These are phyloP conservation scores for Ceratobasidium sp. DNA, from an alignment of 1,284 basidiomycete genomes.

Conservation along the genomic window DNA sequence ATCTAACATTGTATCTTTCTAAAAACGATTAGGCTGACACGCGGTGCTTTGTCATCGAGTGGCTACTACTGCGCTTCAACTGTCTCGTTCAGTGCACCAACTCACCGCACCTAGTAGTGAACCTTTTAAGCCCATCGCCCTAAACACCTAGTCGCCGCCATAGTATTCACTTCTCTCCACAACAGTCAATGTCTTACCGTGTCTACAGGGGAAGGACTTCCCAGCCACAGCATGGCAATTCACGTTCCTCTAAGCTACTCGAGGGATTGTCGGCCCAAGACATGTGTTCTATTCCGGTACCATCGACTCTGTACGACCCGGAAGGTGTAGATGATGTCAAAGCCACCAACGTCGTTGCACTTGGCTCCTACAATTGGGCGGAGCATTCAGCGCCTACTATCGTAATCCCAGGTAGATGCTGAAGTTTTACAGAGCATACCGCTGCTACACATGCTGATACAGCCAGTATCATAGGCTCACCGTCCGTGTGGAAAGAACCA, in stretches of 20 bases:
- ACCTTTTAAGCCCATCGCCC: neutral
- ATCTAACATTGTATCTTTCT: too few species aligned
- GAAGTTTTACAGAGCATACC: too few species aligned
- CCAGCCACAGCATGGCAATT: neutral
- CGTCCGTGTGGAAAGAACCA: conserved; percentile 7
- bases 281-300: neutral
- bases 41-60: conserved; percentile 20
- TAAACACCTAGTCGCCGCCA: neutral
- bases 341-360: conserved; percentile 2
- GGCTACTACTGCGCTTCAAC: too few species aligned
- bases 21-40: too few species aligned
- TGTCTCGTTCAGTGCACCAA: conserved; percentile 4
- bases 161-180: neutral
- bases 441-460: neutral
- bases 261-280: conserved; percentile 13
- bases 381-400: conserved; percentile 24
- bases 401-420: conserved; percentile 21
- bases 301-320: neutral
- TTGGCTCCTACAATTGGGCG: conserved; percentile 35
- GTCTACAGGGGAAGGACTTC: conserved; percentile 9
- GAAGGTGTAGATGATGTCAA: neutral
- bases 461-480: neutral
- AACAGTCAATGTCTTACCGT: conserved; percentile 14
- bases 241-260: neutral
- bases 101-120: neutral